These are phyloP conservation scores for Podaxis mareebaensis DNA, from an alignment of 768 basidiomycete genomes.

Conservation along the genomic window DNA sequence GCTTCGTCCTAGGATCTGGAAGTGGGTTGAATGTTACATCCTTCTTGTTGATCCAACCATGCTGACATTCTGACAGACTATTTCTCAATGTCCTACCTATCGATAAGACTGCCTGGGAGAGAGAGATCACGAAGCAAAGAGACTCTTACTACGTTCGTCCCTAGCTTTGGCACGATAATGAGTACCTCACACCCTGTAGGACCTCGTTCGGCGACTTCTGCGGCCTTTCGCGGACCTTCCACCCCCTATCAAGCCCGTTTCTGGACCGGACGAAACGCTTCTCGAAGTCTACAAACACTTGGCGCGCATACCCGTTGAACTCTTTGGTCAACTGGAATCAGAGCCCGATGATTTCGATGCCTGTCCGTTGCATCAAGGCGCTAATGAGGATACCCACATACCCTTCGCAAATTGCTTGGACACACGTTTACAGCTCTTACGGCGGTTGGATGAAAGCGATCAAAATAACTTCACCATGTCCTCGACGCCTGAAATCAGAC, in stretches of 20 bases:
- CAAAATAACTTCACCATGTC: slow-evolving; percentile 37
- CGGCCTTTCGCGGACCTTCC: slow-evolving; percentile 49
- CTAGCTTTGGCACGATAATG: not conserved
- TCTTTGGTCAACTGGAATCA: slow-evolving; percentile 53
- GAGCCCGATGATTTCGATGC: slow-evolving; percentile 43
- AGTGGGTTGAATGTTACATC: slow-evolving; percentile 41
- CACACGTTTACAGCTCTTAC: slow-evolving; percentile 48
- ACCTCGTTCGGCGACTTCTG: slow-evolving; percentile 66
- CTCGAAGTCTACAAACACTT: slow-evolving; percentile 56
- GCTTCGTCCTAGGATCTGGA: slow-evolving; percentile 79
- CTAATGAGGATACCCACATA: slow-evolving; percentile 48
- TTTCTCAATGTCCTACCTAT: slow-evolving; percentile 63
- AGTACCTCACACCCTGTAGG: slow-evolving; percentile 38
- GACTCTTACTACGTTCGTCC: slow-evolving; percentile 70
- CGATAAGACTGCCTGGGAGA: slow-evolving; percentile 58
- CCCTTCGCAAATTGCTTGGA: slow-evolving; percentile 54
- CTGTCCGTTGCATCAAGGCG: slow-evolving; percentile 53
- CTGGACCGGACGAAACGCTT: slow-evolving; percentile 46
- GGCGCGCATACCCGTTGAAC: slow-evolving; percentile 48
- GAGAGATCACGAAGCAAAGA: slow-evolving; percentile 58
- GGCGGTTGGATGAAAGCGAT: slow-evolving; percentile 26
- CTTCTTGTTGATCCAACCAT: not conserved
- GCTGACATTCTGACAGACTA: slow-evolving; percentile 40
- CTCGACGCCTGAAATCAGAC: slow-evolving; percentile 37
- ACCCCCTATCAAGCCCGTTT: slow-evolving; percentile 38